Base-by-base conservation (phyloP, 805 yeast genomes). In the Candida cerambycidarum region DNA sequence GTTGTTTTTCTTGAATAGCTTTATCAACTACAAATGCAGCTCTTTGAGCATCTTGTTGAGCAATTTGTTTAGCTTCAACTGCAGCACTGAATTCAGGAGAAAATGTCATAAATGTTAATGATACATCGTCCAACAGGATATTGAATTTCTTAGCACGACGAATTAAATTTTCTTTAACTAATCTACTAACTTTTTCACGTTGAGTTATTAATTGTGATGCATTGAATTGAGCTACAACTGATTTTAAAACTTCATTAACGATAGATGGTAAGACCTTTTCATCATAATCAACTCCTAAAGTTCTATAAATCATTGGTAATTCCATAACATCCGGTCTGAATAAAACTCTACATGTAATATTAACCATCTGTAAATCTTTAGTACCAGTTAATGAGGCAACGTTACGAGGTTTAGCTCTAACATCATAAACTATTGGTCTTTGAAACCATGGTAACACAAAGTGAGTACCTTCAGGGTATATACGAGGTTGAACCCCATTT, bases 141-240 rank as follows among this genome's bases (percentile, higher is more conserved):
- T 88, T 87, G 76, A 93, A 93, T 60, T 83, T 85, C 50, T 83
- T 74, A 10, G 98, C 98, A 63, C 99, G 84, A 72, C 90, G 87
- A 42, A 89, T 80, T 55, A 93, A 77, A 56, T 83, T 89, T 48
- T 93, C 99, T 61, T 93, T 83, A 38, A 93, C 96, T 56, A 93
- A 76, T 56, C 89, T 76, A 2, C 96, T 86, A 14, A 93, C 97
- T 56, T 87, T 85, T 63, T 93, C 99, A 77, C 99, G 89, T 72
- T 93, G 98, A n/a, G 99, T 93, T 63, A 93, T 93, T 58, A 93
- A 79, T 69, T 93, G 99, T 11, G 97, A 86, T 5, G 99, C 99
- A 63, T 93, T 93, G 75, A 92, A 93, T 68, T 93, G 99, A 5
- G 99, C 99, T 47, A 93, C 97, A 38, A 93, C 97, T 1, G 96